Base-by-base conservation (phyloP, 1,284 basidiomycete species). In the Apiotrichum domesticum region DNA sequence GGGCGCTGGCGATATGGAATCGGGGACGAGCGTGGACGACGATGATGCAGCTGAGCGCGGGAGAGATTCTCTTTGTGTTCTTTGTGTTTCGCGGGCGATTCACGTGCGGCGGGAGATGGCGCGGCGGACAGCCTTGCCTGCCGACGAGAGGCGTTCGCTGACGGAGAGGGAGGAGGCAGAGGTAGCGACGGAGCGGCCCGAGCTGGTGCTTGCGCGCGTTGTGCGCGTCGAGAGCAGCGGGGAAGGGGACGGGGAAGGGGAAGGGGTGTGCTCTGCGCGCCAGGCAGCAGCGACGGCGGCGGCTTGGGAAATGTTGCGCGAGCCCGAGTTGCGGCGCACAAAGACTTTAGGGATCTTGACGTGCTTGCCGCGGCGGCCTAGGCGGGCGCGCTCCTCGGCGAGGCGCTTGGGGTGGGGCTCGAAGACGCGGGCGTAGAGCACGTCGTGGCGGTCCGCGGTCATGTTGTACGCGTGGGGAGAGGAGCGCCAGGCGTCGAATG, bases 341-440 rank as follows among this genome's bases (percentile, higher is more conserved):
- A 39, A 49, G 15, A 49, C 47, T 15, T 40, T 37, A 3, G 46
- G 14, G 14, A 33, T 39, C 37, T 39, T 6, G 34, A 13, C 3
- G n/a, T 32, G 2, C 46, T 49, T 39, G 11, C 10, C 3, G 13
- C 6, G 10, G 7, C 7, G 2, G 10, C 8, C 35, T 35, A 21
- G 35, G 15, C 32, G 21, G 4, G n/a, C 14, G 14, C n/a, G 41
- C 41, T 11, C 41, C 41, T 11, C 41, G 41, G 41, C 41, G 41
- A 42, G 41, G 11, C 9, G 41, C 41, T 11, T 35, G 6, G 47
- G 47, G 47, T 49, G 47, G 14, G 47, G 47, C 47, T 49, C 47
- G 34, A 49, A 49, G 35, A 49, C 47, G 15, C 47, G 47, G 35
- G 34, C 47, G 47, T 49, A 49, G 35, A 21, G 14, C n/a, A 40